phyloP scores from a whole-genome alignment of 441 rosid genomes.

The Euphorbia corollata region DNA sequence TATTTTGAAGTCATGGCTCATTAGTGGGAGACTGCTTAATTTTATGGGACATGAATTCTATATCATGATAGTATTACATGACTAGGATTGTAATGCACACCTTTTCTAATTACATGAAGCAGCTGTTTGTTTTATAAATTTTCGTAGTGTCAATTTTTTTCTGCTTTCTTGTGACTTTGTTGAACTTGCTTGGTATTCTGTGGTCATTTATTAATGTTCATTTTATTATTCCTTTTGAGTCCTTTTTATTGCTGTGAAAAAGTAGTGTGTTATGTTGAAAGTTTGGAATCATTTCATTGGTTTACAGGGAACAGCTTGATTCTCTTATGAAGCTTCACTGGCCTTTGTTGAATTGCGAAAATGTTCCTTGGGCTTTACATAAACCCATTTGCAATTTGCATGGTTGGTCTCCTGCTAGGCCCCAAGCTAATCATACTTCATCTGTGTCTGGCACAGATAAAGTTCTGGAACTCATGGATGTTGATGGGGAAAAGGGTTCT shows the following conservation, averaged over 20 bases:
- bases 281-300: conserved; percentile 44
- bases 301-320: conserved; percentile 90
- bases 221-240: not conserved
- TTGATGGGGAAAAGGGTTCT: conserved; percentile 49
- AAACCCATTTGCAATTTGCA: conserved; percentile 57
- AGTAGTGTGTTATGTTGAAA: conserved; percentile 31
- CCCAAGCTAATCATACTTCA: conserved; percentile 34
- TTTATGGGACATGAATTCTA: conserved; percentile 17
- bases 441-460: conserved; percentile 41
- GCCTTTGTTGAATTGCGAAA: conserved; percentile 56
- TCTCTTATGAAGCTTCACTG: conserved; percentile 66
- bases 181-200: conserved; percentile 14
- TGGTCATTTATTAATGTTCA: conserved; percentile 11
- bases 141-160: not conserved
- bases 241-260: conserved; percentile 18
- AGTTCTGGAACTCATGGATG: conserved; percentile 51
- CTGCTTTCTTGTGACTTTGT: conserved; percentile 14
- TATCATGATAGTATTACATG: conserved; percentile 20
- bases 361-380: conserved; percentile 76
- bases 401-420: conserved; percentile 54
- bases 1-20: conserved; percentile 38
- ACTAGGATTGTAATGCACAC: conserved; percentile 27
- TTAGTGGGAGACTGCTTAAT: conserved; percentile 23
- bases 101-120: conserved; percentile 21
- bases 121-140: conserved; percentile 13